phyloP scores from a whole-genome alignment of 768 basidiomycete genomes.

The Boletus patriciae region DNA sequence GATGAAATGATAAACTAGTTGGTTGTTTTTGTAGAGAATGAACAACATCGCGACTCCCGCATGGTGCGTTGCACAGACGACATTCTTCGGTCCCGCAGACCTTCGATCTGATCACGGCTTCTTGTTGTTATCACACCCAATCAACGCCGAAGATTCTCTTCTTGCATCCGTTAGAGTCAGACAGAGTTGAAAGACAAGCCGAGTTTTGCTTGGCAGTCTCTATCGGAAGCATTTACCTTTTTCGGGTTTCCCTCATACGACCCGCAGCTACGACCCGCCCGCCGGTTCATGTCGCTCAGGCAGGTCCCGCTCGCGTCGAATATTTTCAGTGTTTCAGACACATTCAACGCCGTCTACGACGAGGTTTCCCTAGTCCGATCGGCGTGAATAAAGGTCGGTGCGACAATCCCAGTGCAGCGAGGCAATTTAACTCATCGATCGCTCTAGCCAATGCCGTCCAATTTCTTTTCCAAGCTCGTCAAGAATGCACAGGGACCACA shows the following conservation, averaged over 20 bases:
- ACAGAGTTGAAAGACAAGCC: not conserved
- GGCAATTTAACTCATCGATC: not conserved
- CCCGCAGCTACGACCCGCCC: not conserved
- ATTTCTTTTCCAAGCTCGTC: slow-evolving; percentile 34
- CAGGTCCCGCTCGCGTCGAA: not conserved
- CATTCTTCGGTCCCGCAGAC: not conserved
- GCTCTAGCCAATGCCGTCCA: slow-evolving; percentile 21
- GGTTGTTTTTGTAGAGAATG: no score
- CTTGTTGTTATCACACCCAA: not conserved
- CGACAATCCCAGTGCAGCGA: not conserved
- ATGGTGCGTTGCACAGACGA: not conserved
- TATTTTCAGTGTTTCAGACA: not conserved
- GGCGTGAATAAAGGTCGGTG: slow-evolving; percentile 3
- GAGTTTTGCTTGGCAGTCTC: not conserved
- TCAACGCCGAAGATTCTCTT: no score
- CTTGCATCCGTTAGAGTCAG: no score
- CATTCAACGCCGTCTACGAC: not conserved
- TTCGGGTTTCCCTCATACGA: slow-evolving; percentile 1
- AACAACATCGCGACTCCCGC: not conserved
- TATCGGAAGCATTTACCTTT: slow-evolving; percentile 1
- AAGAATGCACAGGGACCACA: slow-evolving; percentile 16
- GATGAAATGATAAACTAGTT: not conserved
- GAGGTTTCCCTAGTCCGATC: not conserved
- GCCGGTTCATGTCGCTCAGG: not conserved
- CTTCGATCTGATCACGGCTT: not conserved